These are phyloP conservation scores for Boechera retrofracta DNA, from an alignment of 345 rosid species.

Conservation along the genomic window DNA sequence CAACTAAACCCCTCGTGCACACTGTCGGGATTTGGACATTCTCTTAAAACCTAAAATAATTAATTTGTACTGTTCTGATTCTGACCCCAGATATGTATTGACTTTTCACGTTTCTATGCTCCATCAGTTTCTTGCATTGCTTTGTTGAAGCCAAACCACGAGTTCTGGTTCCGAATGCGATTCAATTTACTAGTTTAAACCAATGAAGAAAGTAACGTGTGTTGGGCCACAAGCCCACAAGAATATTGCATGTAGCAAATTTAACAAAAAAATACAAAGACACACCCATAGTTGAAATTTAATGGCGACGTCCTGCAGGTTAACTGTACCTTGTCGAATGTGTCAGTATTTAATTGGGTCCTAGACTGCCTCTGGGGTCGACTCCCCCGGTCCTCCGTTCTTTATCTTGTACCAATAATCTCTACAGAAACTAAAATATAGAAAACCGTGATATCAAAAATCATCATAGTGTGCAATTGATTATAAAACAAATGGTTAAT, in stretches of 20 bases:
- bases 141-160: conserved; percentile 23
- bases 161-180: conserved; percentile 9
- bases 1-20: conserved; percentile 35
- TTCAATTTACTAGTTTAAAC: neutral
- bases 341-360: conserved; percentile 15
- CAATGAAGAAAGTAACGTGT: neutral
- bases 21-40: conserved; percentile 49
- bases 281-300: conserved; percentile 7
- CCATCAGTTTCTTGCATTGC: conserved; percentile 1
- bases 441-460: neutral
- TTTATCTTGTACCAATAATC: conserved; percentile 19
- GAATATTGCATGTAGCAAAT: conserved; percentile 38
- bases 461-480: neutral
- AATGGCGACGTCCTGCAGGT: neutral
- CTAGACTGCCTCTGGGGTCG: conserved; percentile 13
- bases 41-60: conserved; percentile 28
- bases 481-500: too few relatives aligned
- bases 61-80: conserved; percentile 9
- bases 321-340: conserved; percentile 23
- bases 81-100: conserved; percentile 29
- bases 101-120: conserved; percentile 9
- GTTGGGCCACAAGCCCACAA: conserved; percentile 27
- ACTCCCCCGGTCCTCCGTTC: conserved; percentile 13
- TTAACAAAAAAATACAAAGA: conserved; percentile 17
- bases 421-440: neutral